These are phyloP conservation scores for Neofusicoccum parvum DNA, from an alignment of 2,329 filamentous ascomycete genomes.

Conservation along the genomic window DNA sequence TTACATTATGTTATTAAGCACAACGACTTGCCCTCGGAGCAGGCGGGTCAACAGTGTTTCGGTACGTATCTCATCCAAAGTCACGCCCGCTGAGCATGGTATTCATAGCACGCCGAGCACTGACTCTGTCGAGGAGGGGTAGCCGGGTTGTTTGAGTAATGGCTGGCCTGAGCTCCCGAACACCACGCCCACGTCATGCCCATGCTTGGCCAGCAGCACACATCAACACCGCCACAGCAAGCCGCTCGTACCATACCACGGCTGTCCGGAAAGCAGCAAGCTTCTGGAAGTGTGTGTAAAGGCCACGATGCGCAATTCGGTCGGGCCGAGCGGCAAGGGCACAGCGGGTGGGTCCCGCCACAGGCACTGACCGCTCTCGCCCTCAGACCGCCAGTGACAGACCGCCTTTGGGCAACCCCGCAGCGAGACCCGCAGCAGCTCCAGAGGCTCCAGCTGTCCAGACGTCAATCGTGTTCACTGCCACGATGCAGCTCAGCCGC, in stretches of 20 bases:
- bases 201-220: neutral
- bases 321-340: constrained; percentile 16
- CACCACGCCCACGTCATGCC: neutral
- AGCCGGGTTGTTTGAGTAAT: neutral
- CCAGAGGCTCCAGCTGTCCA: constrained; percentile 7
- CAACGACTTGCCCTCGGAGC: too few species aligned
- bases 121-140: too few species aligned
- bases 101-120: too few species aligned
- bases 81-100: too few species aligned
- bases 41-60: too few species aligned
- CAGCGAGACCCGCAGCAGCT: constrained; percentile 4
- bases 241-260: neutral
- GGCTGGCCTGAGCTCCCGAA: neutral
- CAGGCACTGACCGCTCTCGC: constrained; percentile 10
- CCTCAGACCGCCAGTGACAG: neutral
- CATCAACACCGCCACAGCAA: constrained; percentile 5
- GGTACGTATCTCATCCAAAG: too few species aligned
- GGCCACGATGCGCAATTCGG: constrained; percentile 12
- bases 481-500: constrained; percentile 12
- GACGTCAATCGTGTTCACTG: constrained; percentile 9
- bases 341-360: neutral
- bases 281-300: constrained; percentile 1
- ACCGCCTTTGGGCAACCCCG: constrained; percentile 6
- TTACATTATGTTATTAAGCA: too few species aligned
- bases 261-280: constrained; percentile 5